A percentile compares a stretch with the other conserved stretches of the same genome.
These are phyloP conservation scores for Aspergillus leporis DNA, from an alignment of 495 filamentous ascomycete species.

Conservation along the genomic window DNA sequence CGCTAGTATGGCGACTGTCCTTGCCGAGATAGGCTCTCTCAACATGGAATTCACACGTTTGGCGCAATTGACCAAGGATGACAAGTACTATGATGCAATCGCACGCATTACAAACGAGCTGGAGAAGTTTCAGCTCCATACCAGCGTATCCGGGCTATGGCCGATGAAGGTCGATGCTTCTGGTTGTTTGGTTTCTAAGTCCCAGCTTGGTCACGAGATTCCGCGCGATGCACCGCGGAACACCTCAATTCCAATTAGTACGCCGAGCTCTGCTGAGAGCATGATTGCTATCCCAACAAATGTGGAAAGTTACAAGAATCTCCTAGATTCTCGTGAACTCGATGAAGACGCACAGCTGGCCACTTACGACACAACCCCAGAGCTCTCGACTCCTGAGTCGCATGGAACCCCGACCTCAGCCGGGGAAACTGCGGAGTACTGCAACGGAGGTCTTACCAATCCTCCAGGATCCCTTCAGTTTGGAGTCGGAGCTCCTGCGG, in stretches of 20 bases:
- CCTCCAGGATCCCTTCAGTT: slow-evolving; percentile 43
- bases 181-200: slow-evolving; percentile 51
- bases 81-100: slow-evolving; percentile 93
- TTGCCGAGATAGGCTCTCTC: slow-evolving; percentile 88
- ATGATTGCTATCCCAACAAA: slow-evolving; percentile 26
- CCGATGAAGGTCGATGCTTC: slow-evolving; percentile 78
- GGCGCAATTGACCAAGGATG: slow-evolving; percentile 82
- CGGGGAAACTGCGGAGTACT: slow-evolving; percentile 20
- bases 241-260: not conserved
- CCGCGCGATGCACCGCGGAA: slow-evolving; percentile 4
- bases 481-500: slow-evolving; percentile 78
- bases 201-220: slow-evolving; percentile 14
- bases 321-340: slow-evolving; percentile 24
- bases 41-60: slow-evolving; percentile 95
- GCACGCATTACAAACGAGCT: slow-evolving; percentile 88
- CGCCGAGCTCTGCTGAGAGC: slow-evolving; percentile 15
- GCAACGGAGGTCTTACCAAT: slow-evolving; percentile 31
- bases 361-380: slow-evolving; percentile 16
- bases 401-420: slow-evolving; percentile 1
- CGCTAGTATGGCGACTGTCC: slow-evolving; percentile 60
- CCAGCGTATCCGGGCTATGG: slow-evolving; percentile 80
- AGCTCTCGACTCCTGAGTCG: not conserved
- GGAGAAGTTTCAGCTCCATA: slow-evolving; percentile 74
- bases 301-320: slow-evolving; percentile 27
- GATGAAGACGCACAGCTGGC: slow-evolving; percentile 30